Base-by-base conservation (phyloP, 2,329 filamentous ascomycete genomes). In the Pseudogymnoascus sp. region DNA sequence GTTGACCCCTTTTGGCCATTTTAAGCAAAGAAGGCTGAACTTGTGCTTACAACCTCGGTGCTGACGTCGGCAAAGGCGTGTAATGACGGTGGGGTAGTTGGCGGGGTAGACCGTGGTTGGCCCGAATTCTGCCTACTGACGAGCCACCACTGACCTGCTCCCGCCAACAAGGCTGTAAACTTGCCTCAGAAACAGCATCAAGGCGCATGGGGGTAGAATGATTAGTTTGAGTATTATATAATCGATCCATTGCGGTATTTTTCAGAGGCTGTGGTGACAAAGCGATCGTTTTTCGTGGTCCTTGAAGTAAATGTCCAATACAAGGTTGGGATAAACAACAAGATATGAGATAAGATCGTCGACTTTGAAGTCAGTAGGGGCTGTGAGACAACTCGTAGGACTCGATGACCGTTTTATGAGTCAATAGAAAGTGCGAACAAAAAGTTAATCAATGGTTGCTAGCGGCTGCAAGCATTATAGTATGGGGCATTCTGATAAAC, bases 31-130 rank as follows among this genome's bases (percentile, higher is more conserved):
- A 31, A 31, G 14, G 46, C 25, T 53, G 23, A 18, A 53, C 4
- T 53, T n/a, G 4, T 31, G 46, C n/a, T 53, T 53, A 31, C 46
- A 53, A 31, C 46, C 46, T 53, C n/a, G 46, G 46, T 16, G 46
- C 23, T 53, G 46, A 53, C 46, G 46, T 31, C 25, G 46, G 46
- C 25, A 53, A 53, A 53, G 12, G 46, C 46, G 49, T 56, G 28
- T 34, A 56, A 12, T 56, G 8, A 25, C 34, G 49, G 14, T 31
- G 46, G 23, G 25, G n/a, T 18, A 34, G n/a, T 34, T 56, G 49
- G n/a, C 25, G 25, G 25, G 25, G 49, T 34, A 56, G 46, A 12
- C n/a, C 25, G 25, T 53, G 8, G 49, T 34, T 34, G 49, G n/a
- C 49, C 49, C 25, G 25, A 56, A 18, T 56, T 34, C n/a, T 34